These are phyloP conservation scores for Termitomyces sp. DNA, from an alignment of 768 basidiomycete genomes.

Conservation along the genomic window DNA sequence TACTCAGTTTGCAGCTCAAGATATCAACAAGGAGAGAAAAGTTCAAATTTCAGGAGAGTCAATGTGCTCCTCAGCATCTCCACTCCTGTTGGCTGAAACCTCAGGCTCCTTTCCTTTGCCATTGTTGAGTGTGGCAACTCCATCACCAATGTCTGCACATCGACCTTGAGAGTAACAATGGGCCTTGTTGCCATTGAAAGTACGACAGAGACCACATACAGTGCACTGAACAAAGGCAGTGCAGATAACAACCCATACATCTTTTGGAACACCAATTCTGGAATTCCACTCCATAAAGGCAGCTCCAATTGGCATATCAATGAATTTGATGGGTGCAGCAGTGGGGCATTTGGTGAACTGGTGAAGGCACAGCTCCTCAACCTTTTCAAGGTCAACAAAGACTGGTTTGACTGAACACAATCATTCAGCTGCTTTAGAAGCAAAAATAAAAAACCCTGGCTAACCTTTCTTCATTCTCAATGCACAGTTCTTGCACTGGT, in stretches of 20 bases:
- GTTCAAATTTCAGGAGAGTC: no score
- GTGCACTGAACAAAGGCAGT: conserved; percentile 11
- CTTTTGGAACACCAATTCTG: conserved; percentile 8
- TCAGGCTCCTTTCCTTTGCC: not conserved
- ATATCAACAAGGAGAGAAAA: no score
- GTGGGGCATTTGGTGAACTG: not conserved
- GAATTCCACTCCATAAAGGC: conserved; percentile 17
- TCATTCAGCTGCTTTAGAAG: not conserved
- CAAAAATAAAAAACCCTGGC: no score
- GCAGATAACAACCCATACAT: conserved; percentile 11
- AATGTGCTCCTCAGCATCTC: no score
- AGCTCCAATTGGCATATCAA: conserved; percentile 4
- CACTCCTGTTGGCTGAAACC: no score
- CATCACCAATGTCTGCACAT: not conserved
- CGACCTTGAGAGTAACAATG: not conserved
- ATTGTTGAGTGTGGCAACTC: not conserved
- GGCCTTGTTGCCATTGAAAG: conserved; percentile 4
- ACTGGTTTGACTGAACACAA: not conserved
- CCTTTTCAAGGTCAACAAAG: not conserved
- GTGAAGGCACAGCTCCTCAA: not conserved
- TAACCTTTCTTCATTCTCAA: not conserved
- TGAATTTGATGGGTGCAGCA: not conserved
- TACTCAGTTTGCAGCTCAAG: no score
- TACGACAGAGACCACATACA: not conserved
- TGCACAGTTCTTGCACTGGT: not conserved